Evolutionary conservation across 495 filamentous ascomycete species (phyloP), one percentile per base, ranked within the genome.

Genomic region (Cenococcum geophilum): DNA sequence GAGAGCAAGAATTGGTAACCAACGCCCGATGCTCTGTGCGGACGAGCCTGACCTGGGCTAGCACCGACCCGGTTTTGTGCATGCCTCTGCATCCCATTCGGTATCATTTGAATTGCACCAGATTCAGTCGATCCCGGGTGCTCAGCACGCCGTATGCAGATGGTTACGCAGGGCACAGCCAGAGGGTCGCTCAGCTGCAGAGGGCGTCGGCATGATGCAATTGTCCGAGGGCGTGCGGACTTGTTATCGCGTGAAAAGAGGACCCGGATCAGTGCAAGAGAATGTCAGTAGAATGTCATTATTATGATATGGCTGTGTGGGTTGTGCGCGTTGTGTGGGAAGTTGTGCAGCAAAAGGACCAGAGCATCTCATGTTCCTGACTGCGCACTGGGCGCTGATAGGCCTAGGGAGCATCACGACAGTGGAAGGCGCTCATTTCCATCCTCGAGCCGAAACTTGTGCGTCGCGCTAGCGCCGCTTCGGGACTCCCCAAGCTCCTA

Each of bases 401-500:
- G 14, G 40, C 18, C 40, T 4, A 16, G 40, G 1, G 12, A 45
- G 2, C 4, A 45, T 18, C 1, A 14, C 12, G 2, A 4, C 11
- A 4, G 14, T 16, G 40, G 18, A 4, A 45, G 14, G 12, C 3
- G 40, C 60, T 68, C 65, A 64, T 68, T 64, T 64, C 49, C 21
- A 23, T 32, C 49, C 49, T 27, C 49, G 20, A 52, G 49, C 49
- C 49, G 49, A 52, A 61, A 61, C 45, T 68, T 47, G 57, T 59
- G 65, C 63, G 64, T 53, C 57, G 54, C 8, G 58, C 34, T 59
- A 67, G 59, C 55, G 63, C 64, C 64, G 42, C 64, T 62, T 47
- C 50, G 48, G 59, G 49, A n/a, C 58, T 57, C 60, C 60, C 64
- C 61, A 64, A 67, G 65, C 65, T 67, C 45, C 61, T 45, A 22